These are phyloP conservation scores for Agaricus sinodeliciosus DNA, from an alignment of 768 basidiomycete genomes.

Conservation along the genomic window DNA sequence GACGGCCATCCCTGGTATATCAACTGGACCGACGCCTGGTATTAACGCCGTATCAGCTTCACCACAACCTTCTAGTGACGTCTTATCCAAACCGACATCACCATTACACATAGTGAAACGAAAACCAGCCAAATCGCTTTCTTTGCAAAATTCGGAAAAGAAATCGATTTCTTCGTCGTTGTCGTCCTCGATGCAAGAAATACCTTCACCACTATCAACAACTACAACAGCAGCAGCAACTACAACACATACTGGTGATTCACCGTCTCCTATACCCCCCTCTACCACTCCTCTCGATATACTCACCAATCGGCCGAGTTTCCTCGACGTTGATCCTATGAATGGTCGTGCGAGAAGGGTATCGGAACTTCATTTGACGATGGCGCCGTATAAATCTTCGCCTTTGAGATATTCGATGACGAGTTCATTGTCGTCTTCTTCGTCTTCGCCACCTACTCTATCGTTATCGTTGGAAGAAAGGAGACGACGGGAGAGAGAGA, in stretches of 20 bases:
- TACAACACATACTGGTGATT: too few relatives aligned
- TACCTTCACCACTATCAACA: neutral
- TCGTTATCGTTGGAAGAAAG: neutral
- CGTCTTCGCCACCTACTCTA: neutral
- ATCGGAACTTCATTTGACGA: constrained; percentile 1
- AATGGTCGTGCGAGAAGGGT: constrained; percentile 3
- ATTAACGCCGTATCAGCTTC: too few relatives aligned
- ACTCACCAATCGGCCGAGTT: constrained; percentile 2
- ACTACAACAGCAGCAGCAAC: neutral
- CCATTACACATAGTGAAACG: constrained; percentile 1
- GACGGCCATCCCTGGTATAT: too few relatives aligned
- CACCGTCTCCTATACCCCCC: neutral
- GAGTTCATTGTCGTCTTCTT: neutral
- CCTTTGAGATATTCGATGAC: neutral
- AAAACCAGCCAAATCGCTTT: constrained; percentile 3
- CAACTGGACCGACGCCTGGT: neutral
- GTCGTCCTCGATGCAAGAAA: too few relatives aligned
- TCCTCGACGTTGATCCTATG: constrained; percentile 4
- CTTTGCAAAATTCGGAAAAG: neutral
- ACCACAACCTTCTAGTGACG: neutral
- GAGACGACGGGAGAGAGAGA: neutral
- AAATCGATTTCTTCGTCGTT: too few relatives aligned
- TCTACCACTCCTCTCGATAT: neutral
- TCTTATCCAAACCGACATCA: neutral
- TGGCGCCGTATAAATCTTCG: neutral